Evolutionary conservation across 2,329 filamentous ascomycete genomes (phyloP), one percentile per base, ranked within the genome.

Genomic region (Colletotrichum gloeosporioides): DNA sequence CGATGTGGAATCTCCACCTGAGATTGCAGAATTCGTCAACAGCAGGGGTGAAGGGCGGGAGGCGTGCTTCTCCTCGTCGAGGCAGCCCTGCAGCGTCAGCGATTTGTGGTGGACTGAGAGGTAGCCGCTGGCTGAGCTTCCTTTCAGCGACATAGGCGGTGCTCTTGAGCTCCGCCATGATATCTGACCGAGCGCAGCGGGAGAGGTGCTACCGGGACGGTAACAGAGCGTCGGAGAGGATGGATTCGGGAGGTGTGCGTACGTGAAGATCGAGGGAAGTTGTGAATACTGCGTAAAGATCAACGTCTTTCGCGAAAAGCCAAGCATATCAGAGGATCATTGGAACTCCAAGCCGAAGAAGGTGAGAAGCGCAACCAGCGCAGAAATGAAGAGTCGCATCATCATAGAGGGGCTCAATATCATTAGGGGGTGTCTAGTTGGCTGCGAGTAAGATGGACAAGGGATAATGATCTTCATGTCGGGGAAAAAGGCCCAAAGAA

Each of bases 101-200:
- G 69, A 44, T 55, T 73, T 65, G 31, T 62, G 57, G 57, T 64
- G 34, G 49, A 18, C n/a, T n/a, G 59, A 18, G 27, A n/a, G 22
- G 22, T 15, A 16, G 49, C 49, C 49, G 18, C 68, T 31, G 27
- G 29, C 31, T 2, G 62, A 49, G 22, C 76, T 79, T 44, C 13
- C 79, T 78, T n/a, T 79, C 77, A 53, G 76, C 75, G 29, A 72
- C 79, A 59, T 79, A 77, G 8, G 78, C 78, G 15, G 75, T 68
- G 9, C 75, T 76, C 65, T 80, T 76, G 12, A 80, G 75, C n/a
- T 80, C 78, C 55, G 73, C 77, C 65, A 80, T 76, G 69, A 80
- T 49, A 61, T 61, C 73, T 6, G 73, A 77, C 7, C 65, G 73
- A n/a, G 69, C 31, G 6, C 76, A 39, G n/a, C 69, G 73, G 34